Conservation (phyloP, 331 rosid genomes). For the Malus hybrid region DNA sequence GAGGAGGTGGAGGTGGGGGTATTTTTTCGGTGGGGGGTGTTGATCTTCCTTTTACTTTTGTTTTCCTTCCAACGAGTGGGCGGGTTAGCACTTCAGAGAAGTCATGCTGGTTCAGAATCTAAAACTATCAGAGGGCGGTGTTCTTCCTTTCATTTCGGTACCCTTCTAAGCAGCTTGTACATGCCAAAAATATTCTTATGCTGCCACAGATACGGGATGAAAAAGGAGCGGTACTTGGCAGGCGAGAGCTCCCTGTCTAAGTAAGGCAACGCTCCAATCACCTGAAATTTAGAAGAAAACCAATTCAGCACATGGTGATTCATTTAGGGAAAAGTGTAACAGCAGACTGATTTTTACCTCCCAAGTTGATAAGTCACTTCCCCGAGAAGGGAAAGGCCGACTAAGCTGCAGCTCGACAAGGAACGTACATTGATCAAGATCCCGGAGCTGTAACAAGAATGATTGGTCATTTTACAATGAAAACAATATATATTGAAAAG, state of each 20-base stretch:
- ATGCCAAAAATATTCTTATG: conserved; percentile 77
- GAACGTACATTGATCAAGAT: conserved; percentile 66
- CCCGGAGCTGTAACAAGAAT: conserved; percentile 48
- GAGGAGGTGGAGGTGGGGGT: too few relatives aligned
- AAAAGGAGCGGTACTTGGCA: conserved; percentile 78
- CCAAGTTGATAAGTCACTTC: conserved; percentile 77
- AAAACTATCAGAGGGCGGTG: background rate
- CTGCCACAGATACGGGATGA: conserved; percentile 88
- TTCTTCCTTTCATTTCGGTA: conserved; percentile 23
- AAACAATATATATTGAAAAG: background rate
- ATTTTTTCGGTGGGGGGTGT: too few relatives aligned
- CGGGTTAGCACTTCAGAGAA: background rate
- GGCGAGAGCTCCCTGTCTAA: conserved; percentile 93
- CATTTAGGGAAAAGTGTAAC: background rate
- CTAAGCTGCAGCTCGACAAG: conserved; percentile 87
- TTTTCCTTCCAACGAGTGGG: background rate
- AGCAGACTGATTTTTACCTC: conserved; percentile 49
- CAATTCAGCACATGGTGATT: background rate
- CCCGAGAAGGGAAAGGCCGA: conserved; percentile 77
- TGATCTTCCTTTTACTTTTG: background rate
- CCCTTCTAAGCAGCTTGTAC: conserved; percentile 73
- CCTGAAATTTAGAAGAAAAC: conserved; percentile 28
- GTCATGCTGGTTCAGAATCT: background rate
- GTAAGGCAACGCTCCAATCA: conserved; percentile 73
- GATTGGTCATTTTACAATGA: background rate